These are phyloP conservation scores for Claviceps sorghi DNA, from an alignment of 2,329 filamentous ascomycete genomes.

Conservation along the genomic window DNA sequence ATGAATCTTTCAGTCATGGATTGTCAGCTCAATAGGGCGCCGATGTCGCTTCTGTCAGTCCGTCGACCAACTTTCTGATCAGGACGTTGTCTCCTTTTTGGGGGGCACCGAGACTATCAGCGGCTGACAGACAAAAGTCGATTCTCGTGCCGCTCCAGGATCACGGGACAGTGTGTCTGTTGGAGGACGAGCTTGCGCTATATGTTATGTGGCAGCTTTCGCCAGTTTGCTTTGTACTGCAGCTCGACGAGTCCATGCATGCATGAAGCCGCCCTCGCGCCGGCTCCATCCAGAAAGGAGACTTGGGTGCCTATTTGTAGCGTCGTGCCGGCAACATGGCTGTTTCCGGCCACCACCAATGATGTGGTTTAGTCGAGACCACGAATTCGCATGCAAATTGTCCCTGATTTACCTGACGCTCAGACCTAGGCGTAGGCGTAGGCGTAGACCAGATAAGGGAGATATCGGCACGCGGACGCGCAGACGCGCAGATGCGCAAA, in stretches of 20 bases:
- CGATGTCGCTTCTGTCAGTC: not conserved
- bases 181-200: not conserved
- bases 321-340: not conserved
- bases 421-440: not conserved
- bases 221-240: not conserved
- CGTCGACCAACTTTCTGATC: not conserved
- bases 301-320: not conserved
- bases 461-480: not conserved
- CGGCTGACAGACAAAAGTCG: not conserved
- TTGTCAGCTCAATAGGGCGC: no score
- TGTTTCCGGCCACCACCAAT: not conserved
- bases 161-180: not conserved
- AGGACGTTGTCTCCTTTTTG: not conserved
- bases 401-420: not conserved
- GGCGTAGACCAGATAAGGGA: not conserved
- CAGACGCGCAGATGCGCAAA: not conserved
- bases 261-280: not conserved
- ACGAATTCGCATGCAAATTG: not conserved
- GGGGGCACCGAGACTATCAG: not conserved
- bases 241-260: not conserved
- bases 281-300: not conserved
- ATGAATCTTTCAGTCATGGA: not conserved
- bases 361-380: not conserved
- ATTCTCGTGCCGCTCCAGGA: no score
- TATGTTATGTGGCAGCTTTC: not conserved